These are phyloP conservation scores for Tuber brumale DNA, from an alignment of 495 filamentous ascomycete genomes.

Conservation along the genomic window DNA sequence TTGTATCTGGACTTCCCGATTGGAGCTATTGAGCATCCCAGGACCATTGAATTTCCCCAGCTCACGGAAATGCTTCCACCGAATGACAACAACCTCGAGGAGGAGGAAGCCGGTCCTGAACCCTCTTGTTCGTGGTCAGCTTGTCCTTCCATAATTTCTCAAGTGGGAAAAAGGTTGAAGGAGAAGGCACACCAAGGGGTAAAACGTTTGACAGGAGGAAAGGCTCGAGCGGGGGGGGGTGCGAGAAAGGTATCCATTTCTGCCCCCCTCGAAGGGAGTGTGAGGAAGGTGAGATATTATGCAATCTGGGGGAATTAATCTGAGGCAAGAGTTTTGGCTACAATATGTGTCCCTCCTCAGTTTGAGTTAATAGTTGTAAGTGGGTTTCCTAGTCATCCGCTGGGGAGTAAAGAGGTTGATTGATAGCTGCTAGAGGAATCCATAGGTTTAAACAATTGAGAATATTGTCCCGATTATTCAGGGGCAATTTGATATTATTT, in stretches of 20 bases:
- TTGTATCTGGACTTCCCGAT: not conserved
- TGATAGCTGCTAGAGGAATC: not conserved
- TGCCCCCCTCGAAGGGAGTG: not conserved
- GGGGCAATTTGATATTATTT: too few relatives aligned
- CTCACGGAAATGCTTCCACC: not conserved
- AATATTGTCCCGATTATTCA: not conserved
- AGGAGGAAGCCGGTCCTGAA: not conserved
- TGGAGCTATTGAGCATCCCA: not conserved
- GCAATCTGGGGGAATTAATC: not conserved
- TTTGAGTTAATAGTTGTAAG: not conserved
- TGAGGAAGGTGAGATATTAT: slow-evolving; percentile 1
- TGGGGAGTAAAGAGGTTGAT: too few relatives aligned
- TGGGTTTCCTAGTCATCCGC: not conserved
- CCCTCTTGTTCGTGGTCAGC: not conserved
- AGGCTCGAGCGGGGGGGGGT: not conserved
- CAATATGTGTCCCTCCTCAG: not conserved
- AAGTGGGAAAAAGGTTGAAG: not conserved
- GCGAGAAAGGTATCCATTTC: not conserved
- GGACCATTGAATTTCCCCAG: not conserved
- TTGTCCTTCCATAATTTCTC: not conserved
- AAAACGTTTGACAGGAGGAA: not conserved
- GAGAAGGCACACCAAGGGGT: not conserved
- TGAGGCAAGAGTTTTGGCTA: not conserved
- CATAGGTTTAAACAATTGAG: not conserved
- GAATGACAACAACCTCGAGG: not conserved